Percentiles rank a stretch among this genome's conserved stretches.
Evolutionary conservation across 2,329 filamentous ascomycete species (phyloP).

Genomic region (Cercospora zeae-maydis): DNA sequence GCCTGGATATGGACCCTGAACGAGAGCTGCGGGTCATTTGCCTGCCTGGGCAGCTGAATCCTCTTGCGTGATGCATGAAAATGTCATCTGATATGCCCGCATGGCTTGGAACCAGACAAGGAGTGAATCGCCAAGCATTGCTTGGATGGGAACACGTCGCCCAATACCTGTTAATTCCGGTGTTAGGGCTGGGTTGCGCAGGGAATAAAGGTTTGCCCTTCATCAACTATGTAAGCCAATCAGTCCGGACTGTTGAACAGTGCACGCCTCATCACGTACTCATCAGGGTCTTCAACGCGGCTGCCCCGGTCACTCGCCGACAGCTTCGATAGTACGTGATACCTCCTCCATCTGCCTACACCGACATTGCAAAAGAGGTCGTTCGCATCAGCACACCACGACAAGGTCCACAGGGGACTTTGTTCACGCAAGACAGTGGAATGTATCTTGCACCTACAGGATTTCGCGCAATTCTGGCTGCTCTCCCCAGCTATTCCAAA

Average conservation of each 20-base stretch:
- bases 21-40: neutral
- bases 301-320: neutral
- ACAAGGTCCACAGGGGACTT: too few species aligned
- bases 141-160: too few species aligned
- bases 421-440: neutral
- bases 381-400: too few species aligned
- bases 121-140: too few species aligned
- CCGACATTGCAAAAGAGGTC: neutral
- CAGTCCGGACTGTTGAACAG: neutral
- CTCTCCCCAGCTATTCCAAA: neutral
- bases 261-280: neutral
- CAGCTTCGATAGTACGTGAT: neutral
- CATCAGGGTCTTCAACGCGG: neutral
- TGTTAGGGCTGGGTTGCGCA: too few species aligned
- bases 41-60: neutral
- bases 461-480: neutral
- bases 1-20: neutral
- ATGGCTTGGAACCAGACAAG: neutral
- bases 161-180: too few species aligned
- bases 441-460: neutral
- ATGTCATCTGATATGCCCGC: neutral
- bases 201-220: too few species aligned
- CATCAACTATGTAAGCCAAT: neutral
- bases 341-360: neutral
- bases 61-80: neutral